Percentiles rank a stretch among this genome's conserved stretches.
phyloP scores from a whole-genome alignment of 2,329 filamentous ascomycete genomes.

The Fusarium hainanense region DNA sequence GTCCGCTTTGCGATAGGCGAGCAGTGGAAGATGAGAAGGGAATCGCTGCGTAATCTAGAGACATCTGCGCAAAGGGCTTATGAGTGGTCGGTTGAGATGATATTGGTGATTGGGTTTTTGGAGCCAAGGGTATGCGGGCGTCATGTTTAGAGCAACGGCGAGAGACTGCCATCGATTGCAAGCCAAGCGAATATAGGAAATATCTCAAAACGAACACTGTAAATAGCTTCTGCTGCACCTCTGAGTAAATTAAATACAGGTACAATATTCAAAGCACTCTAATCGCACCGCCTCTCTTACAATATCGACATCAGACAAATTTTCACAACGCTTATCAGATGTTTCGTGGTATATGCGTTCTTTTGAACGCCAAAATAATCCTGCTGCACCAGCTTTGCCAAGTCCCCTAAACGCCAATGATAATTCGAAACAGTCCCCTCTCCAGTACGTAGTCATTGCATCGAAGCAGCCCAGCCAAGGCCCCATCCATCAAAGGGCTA shows the following conservation, averaged over 20 bases:
- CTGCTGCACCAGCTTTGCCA: slow-evolving; percentile 2
- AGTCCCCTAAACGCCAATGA: slow-evolving; percentile 23
- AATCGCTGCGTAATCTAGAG: not conserved
- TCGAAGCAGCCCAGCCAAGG: not conserved
- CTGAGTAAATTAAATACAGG: not conserved
- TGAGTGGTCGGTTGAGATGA: not conserved
- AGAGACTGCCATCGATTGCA: slow-evolving; percentile 6
- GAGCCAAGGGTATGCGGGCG: not conserved
- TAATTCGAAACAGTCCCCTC: not conserved
- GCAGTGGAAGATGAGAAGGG: not conserved
- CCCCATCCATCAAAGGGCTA: not conserved
- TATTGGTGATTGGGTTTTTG: not conserved
- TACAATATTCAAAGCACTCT: slow-evolving; percentile 6
- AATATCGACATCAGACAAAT: not conserved
- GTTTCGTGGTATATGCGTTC: slow-evolving; percentile 23
- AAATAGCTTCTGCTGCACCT: not conserved
- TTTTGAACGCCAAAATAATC: slow-evolving; percentile 25
- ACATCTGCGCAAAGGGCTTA: not conserved
- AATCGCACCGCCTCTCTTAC: not conserved
- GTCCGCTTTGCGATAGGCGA: not conserved
- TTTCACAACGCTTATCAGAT: slow-evolving; percentile 24
- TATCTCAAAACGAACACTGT: not conserved
- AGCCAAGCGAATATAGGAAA: not conserved
- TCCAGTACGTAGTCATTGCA: not conserved
- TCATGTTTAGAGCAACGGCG: slow-evolving; percentile 19